phyloP scores from a whole-genome alignment of 192 early-diverging fungal genomes.

The Backusella sp. region DNA sequence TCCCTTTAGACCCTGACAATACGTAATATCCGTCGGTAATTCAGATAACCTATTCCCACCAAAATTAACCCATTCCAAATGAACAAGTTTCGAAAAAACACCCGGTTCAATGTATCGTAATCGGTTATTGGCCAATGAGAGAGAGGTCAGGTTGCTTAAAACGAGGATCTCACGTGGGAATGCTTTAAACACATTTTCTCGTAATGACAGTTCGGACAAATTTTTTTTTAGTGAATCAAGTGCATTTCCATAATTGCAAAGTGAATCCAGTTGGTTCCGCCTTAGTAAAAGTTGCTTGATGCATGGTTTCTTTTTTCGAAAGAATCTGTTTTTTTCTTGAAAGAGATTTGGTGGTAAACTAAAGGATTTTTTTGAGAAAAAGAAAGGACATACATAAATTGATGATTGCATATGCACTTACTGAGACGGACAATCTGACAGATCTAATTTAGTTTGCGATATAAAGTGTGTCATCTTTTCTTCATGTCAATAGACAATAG shows the following conservation, averaged over 20 bases:
- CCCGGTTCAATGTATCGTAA: constrained; percentile 6
- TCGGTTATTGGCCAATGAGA: constrained; percentile 44
- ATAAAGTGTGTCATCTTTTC: background rate
- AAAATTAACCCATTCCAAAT: constrained; percentile 27
- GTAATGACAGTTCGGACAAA: constrained; percentile 40
- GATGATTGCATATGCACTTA: background rate
- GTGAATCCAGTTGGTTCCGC: constrained; percentile 15
- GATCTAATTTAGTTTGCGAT: constrained; percentile 3
- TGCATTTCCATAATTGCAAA: constrained; percentile 13
- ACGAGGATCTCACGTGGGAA: constrained; percentile 37
- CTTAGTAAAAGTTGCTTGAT: constrained; percentile 21
- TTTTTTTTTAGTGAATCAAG: constrained; percentile 24
- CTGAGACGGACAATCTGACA: constrained; percentile 4
- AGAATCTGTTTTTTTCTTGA: background rate
- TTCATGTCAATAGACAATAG: background rate
- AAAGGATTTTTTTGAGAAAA: background rate
- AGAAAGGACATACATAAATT: background rate
- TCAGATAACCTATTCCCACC: constrained; percentile 17
- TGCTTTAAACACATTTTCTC: constrained; percentile 37
- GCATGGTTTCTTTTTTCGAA: background rate
- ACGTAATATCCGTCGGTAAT: constrained; percentile 33
- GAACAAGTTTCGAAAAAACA: constrained; percentile 11
- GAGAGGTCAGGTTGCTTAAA: constrained; percentile 40
- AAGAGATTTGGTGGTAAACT: constrained; percentile 15
- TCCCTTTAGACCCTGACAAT: constrained; percentile 31